Evolutionary conservation across 257 asterid genomes (phyloP), one percentile per base, ranked within the genome.

Genomic region (Solanum sparsipilum): DNA sequence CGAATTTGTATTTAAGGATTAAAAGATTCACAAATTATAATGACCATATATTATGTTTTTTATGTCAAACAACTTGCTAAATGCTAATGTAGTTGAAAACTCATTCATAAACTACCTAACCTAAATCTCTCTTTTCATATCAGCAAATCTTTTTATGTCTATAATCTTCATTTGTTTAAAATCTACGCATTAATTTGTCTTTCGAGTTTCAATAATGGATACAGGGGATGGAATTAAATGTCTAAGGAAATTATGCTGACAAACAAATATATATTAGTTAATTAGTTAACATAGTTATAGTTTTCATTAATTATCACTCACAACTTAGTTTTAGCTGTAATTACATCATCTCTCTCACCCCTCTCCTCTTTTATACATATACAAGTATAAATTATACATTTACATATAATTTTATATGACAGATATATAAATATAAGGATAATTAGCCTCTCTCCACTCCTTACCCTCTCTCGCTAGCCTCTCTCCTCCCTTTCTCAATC

Each of bases 391-490:
- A 46, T 46, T 46, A 46, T 13, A 46, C 20, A 46, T 46, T 13
- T 4, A 46, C 18, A 13, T 52, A 52, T 52, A 52, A 2, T 6
- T 18, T 16, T 52, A 16, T 52, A 16, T 52, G 4, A 52, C 0
- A 52, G 4, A 52, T 52, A 6, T 52, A 52, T 21, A 6, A 52
- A 52, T 52, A 52, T 15, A 27, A 27, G 29, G 29, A 27, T 27
- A 48, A 48, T 48, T 48, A 15, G 3, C 0, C 7, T 48, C 60
- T 48, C 23, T 46, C 58, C 36, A 34, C 36, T 34, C 58, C 2
- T 13, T 13, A 0, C 18, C 58, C 20, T 13, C 0, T 46, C 58
- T 12, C 18, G 21, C 0, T 48, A 5, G 3, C 0, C 7, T 48
- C 60, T 48, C 60, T 46, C 58, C 36, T 5, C 36, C 18, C 5